Base-by-base conservation (phyloP, 345 rosid species). In the Murraya paniculata region DNA sequence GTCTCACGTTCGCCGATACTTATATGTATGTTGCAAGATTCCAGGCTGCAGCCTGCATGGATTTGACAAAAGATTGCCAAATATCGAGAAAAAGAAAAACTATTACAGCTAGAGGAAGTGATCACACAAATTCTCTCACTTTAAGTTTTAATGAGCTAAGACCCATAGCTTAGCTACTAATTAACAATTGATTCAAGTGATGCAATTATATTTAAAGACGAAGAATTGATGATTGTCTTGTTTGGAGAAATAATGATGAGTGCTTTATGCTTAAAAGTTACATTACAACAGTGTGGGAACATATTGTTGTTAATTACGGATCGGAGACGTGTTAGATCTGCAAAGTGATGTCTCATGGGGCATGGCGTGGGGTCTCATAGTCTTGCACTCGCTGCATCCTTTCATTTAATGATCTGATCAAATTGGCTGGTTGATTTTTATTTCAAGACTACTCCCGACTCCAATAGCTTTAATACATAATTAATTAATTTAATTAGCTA, bases 271-370 rank as follows among this genome's bases (percentile, higher is more conserved):
- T 30, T 71, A 27, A 27, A 38, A 10, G 48, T 10, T 13, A 13
- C 38, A 25, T 10, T 13, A 13, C 38, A 25, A 25, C 24, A 45
- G 72, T n/a, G 25, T 16, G 16, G 38, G 19, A 30, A 67, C 41
- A 2, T 55, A 10, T 1, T 36, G 19, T 13, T 30, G 62, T 33
- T 19, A 24, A 41, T 31, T 25, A 38, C 48, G 36, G 81, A 78
- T 36, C 35, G n/a, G 79, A 78, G 66, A 61, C 84, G 84, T 81
- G 78, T 68, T 78, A 11, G 78, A 69, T 74, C 60, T 74, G 79
- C 76, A 62, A 78, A 61, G 48, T 48, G n/a, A 65, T 45, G 18
- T 45, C 50, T 45, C 18, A 14, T 45, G 50, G 50, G 16, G 50
- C 50, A 45, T 13, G 50, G 50, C 50, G 3, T 45, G 50, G 16